A percentile compares a stretch with the other conserved stretches of the same genome.
These are phyloP conservation scores for Gillenia trifoliata DNA, from an alignment of 306 rosid species.

Conservation along the genomic window DNA sequence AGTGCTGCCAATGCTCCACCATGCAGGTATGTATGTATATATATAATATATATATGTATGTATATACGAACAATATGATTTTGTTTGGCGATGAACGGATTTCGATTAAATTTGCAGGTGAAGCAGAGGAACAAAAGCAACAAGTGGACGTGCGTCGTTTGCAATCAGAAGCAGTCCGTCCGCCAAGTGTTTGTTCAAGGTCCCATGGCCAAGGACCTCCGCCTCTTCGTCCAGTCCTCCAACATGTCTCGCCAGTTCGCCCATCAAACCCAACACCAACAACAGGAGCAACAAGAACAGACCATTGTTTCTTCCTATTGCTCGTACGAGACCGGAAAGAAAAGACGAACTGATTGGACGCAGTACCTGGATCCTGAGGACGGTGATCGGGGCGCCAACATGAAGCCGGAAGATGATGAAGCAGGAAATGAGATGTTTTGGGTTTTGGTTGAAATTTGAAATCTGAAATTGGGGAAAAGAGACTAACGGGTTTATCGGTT, in stretches of 20 bases:
- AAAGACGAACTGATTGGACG: constrained; percentile 54
- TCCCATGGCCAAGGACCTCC: constrained; percentile 62
- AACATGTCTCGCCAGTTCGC: constrained; percentile 56
- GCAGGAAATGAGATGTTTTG: neutral
- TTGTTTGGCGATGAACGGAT: constrained; percentile 1
- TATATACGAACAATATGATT: neutral
- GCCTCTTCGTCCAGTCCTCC: constrained; percentile 73
- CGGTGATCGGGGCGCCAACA: neutral
- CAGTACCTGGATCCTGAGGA: constrained; percentile 51
- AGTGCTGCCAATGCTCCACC: constrained; percentile 82
- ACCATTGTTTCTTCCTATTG: neutral
- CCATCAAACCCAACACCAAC: constrained; percentile 19
- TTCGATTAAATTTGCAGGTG: constrained; percentile 39
- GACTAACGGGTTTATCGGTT: neutral
- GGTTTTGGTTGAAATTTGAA: neutral
- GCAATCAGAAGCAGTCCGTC: constrained; percentile 74
- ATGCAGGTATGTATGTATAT: constrained; percentile 51
- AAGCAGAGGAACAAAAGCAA: constrained; percentile 66
- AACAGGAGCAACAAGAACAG: too few species aligned
- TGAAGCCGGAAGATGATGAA: neutral
- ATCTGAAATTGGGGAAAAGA: neutral
- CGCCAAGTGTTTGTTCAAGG: constrained; percentile 75
- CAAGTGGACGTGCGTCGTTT: constrained; percentile 76
- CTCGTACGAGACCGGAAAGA: neutral
- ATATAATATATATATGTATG: neutral